Percentiles rank a stretch among this genome's conserved stretches.
These are phyloP conservation scores for Mycosphaerella sp. DNA, from an alignment of 2,329 filamentous ascomycete species.

Conservation along the genomic window DNA sequence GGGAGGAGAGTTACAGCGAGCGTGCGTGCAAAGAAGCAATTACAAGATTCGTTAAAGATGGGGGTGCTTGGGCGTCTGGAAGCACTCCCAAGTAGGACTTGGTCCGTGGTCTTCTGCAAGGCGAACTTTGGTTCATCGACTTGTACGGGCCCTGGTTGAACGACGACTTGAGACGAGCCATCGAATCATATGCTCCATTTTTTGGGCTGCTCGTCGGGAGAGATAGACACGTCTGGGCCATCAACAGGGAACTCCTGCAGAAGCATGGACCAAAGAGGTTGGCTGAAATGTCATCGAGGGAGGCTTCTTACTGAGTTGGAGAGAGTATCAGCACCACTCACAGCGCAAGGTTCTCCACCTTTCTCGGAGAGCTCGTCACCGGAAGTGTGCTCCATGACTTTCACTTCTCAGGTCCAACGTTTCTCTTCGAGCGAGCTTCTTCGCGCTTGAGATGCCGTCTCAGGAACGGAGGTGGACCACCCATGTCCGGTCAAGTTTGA, in stretches of 20 bases:
- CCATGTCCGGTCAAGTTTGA: slow-evolving; percentile 26
- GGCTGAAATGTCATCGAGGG: too few relatives aligned
- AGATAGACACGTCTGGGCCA: too few relatives aligned
- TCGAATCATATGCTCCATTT: background rate
- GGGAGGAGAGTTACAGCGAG: slow-evolving; percentile 59
- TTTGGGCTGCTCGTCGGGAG: too few relatives aligned
- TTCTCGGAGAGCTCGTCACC: slow-evolving; percentile 19
- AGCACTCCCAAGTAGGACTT: slow-evolving; percentile 2
- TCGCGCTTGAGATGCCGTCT: slow-evolving; percentile 36
- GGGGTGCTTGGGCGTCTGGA: slow-evolving; percentile 30
- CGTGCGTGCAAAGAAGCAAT: slow-evolving; percentile 59
- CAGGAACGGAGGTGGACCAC: slow-evolving; percentile 26
- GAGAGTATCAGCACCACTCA: background rate
- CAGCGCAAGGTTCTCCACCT: slow-evolving; percentile 24
- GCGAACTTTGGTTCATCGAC: background rate
- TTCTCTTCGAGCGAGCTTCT: slow-evolving; percentile 28
- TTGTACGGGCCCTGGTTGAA: background rate
- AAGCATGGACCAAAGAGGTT: too few relatives aligned
- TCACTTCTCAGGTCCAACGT: slow-evolving; percentile 12
- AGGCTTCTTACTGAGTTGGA: background rate
- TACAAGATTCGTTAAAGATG: slow-evolving; percentile 55
- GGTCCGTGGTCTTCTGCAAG: background rate
- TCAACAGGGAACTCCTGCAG: too few relatives aligned
- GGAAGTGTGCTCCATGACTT: slow-evolving; percentile 12
- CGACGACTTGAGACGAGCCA: background rate